These are phyloP conservation scores for Russula sp. DNA, from an alignment of 768 basidiomycete species.

Conservation along the genomic window DNA sequence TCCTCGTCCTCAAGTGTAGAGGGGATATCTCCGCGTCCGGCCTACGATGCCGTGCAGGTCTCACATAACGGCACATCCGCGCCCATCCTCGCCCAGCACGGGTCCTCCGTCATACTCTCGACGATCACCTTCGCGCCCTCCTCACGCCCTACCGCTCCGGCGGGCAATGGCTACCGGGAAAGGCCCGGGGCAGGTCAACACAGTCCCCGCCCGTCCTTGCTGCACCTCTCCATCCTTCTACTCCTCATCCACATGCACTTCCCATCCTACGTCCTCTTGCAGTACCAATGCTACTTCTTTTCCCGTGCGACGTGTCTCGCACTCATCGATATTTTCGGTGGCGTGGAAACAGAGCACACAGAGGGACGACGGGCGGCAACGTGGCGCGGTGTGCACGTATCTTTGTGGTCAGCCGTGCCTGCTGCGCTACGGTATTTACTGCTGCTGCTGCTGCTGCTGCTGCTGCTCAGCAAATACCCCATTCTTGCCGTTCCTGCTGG, in stretches of 20 bases:
- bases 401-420: conserved; percentile 16
- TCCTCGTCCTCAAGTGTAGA: no score
- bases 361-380: conserved; percentile 14
- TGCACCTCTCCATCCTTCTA: conserved; percentile 20
- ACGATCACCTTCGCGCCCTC: conserved; percentile 15
- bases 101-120: conserved; percentile 5
- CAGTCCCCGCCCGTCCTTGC: conserved; percentile 9
- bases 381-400: conserved; percentile 21
- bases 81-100: conserved; percentile 18
- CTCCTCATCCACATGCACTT: conserved; percentile 16
- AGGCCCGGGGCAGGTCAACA: no score
- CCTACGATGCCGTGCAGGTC: conserved; percentile 20
- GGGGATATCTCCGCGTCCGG: background rate
- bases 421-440: conserved; percentile 17
- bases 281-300: conserved; percentile 23
- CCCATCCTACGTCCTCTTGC: conserved; percentile 18
- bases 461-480: conserved; percentile 17
- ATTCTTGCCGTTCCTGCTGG: conserved; percentile 14
- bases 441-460: conserved; percentile 18
- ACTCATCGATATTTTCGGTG: conserved; percentile 13
- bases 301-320: conserved; percentile 16
- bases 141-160: background rate
- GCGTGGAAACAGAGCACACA: conserved; percentile 5
- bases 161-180: no score
- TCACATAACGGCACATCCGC: conserved; percentile 16